Evolutionary conservation across 1,284 basidiomycete genomes (phyloP).

Genomic region (Agaricales sp.): DNA sequence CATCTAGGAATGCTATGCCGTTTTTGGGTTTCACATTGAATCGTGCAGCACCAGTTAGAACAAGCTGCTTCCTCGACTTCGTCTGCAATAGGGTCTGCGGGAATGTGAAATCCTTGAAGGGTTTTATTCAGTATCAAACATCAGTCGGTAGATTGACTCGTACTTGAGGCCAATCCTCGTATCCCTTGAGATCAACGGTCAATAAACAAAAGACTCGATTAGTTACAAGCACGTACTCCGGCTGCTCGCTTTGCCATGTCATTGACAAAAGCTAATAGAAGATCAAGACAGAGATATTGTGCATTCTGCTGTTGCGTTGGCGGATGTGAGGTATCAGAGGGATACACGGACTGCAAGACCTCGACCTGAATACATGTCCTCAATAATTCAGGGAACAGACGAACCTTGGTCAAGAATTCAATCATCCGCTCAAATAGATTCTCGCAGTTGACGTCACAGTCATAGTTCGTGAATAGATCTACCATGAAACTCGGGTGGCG

Average conservation of each 20-base stretch:
- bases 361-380: neutral
- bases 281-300: constrained; percentile 86
- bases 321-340: constrained; percentile 53
- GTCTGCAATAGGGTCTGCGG: constrained; percentile 54
- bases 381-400: neutral
- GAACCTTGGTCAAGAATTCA: constrained; percentile 80
- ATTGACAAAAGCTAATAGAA: constrained; percentile 80
- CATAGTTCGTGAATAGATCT: constrained; percentile 93
- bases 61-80: constrained; percentile 83
- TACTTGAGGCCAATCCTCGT: constrained; percentile 38
- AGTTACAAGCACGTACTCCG: constrained; percentile 35
- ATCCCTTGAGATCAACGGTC: constrained; percentile 5
- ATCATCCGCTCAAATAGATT: constrained; percentile 92
- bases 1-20: constrained; percentile 85
- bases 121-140: constrained; percentile 1
- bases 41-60: constrained; percentile 75
- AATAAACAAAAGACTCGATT: constrained; percentile 5
- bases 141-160: constrained; percentile 26
- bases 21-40: constrained; percentile 97
- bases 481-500: constrained; percentile 86
- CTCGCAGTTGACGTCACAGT: constrained; percentile 95
- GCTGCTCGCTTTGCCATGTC: constrained; percentile 80
- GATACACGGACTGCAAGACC: constrained; percentile 61
- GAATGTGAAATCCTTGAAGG: constrained; percentile 37
- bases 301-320: constrained; percentile 45